Conservation (phyloP, 2,329 filamentous ascomycete genomes). For the Penicillium thymicola region DNA sequence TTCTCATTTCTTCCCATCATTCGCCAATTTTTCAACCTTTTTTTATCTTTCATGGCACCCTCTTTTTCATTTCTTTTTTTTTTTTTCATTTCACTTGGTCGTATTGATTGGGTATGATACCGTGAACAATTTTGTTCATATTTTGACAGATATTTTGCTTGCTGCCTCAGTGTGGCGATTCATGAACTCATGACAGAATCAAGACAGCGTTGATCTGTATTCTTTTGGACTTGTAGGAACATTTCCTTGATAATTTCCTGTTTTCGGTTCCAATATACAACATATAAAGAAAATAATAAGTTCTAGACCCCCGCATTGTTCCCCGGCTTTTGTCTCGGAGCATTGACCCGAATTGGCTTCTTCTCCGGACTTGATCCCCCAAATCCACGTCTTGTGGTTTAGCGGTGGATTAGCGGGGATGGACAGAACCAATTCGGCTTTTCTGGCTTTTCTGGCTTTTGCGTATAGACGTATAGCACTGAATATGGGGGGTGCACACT, state of each 20-base stretch:
- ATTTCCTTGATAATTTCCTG: neutral
- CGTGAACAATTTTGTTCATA: conserved; percentile 4
- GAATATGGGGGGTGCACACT: neutral
- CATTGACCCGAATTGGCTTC: neutral
- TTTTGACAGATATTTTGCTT: neutral
- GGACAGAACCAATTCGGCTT: neutral
- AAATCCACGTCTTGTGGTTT: neutral
- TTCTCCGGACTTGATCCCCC: neutral
- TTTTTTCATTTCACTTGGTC: conserved; percentile 5
- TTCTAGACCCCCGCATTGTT: conserved; percentile 2
- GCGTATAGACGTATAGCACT: neutral
- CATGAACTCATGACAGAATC: conserved; percentile 15
- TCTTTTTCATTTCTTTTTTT: conserved; percentile 11
- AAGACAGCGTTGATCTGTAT: conserved; percentile 12
- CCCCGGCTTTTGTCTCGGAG: conserved; percentile 7
- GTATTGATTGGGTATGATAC: conserved; percentile 14
- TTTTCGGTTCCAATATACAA: neutral
- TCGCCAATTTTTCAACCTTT: conserved; percentile 10
- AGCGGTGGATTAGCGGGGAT: neutral
- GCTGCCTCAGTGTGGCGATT: conserved; percentile 4
- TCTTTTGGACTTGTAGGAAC: neutral
- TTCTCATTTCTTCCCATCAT: conserved; percentile 13
- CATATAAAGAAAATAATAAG: neutral
- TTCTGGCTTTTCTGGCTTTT: neutral
- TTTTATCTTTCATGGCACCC: conserved; percentile 8